Base-by-base conservation (phyloP, 2,329 filamentous ascomycete species). In the Hortaea werneckii region DNA sequence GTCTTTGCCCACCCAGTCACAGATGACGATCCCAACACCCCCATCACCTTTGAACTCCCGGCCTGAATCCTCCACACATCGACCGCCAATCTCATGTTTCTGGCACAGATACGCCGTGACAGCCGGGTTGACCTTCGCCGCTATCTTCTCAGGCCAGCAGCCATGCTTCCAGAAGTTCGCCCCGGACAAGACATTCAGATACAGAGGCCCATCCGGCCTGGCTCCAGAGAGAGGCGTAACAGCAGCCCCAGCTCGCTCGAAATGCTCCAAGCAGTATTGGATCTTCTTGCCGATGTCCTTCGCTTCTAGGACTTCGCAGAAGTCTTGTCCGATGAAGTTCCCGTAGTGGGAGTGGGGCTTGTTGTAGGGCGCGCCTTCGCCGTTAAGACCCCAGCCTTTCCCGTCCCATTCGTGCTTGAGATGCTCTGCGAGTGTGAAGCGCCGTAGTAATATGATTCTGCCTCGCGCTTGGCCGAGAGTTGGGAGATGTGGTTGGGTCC, bases 61-160 rank as follows among this genome's bases (percentile, higher is more conserved):
- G 46, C 59, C 53, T 50, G 53, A 45, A 8, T 44, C 58, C 13
- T 58, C 53, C 5, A 54, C 35, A 6, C 52, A 55, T 41, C 57
- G 46, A 26, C 56, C 51, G 29, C 58, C 58, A 50, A 66, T 50
- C 50, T 67, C 67, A 58, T 80, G 76, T 46, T 67, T 72, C 50
- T 67, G 65, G 54, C 77, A 79, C 43, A 82, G 58, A 62, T 78
- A 78, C 50, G 75, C 71, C 37, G 77, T 70, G n/a, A 75, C 76
- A 1, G 82, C 80, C 12, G 89, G 85, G 69, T 96, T 96, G 41
- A 95, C 75, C 68, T 85, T 87, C 20, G 80, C 82, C 1, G 92
- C 90, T 63, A 98, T 87, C 59, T 79, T 83, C 65, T 95, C 89
- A 0, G 92, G 92, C 92, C 92, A 98, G 66, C 88, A 95, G 45